A percentile compares a stretch with the other conserved stretches of the same genome.
Evolutionary conservation across 2,329 filamentous ascomycete species (phyloP).

Genomic region (Microsporum ferrugineum): DNA sequence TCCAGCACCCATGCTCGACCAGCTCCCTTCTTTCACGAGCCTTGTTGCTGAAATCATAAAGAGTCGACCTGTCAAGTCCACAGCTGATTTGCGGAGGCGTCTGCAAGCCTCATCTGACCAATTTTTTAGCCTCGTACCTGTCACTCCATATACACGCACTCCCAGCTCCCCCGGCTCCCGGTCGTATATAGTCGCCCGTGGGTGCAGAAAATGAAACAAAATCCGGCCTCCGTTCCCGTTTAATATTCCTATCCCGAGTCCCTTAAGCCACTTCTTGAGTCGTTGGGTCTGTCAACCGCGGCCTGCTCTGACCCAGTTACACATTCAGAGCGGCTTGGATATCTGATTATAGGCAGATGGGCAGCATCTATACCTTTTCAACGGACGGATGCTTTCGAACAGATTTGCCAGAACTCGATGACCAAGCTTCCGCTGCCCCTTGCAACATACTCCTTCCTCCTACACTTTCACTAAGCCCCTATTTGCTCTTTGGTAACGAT

Average conservation of each 20-base stretch:
- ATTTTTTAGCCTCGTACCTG: constrained; percentile 4
- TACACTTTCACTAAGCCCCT: not conserved
- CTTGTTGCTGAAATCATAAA: not conserved
- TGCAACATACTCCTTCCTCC: not conserved
- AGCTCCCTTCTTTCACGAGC: not conserved
- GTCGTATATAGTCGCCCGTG: not conserved
- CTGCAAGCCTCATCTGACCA: constrained; percentile 4
- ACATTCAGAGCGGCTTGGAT: too few relatives aligned
- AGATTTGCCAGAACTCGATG: not conserved
- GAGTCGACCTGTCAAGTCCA: not conserved
- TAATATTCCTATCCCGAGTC: not conserved
- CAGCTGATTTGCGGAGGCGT: not conserved
- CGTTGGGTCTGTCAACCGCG: not conserved
- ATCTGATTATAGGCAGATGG: not conserved
- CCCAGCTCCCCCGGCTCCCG: not conserved
- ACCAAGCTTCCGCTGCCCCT: not conserved
- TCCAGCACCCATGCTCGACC: not conserved
- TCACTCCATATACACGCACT: not conserved
- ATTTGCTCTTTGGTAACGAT: constrained; percentile 2
- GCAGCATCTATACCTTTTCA: not conserved
- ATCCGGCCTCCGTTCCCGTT: not conserved
- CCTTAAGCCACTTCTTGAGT: not conserved
- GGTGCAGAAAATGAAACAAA: not conserved
- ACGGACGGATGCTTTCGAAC: not conserved
- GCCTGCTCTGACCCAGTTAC: not conserved